A percentile compares a stretch with the other conserved stretches of the same genome.
Evolutionary conservation across 495 filamentous ascomycete genomes (phyloP).

Genomic region (Cercophora samala): DNA sequence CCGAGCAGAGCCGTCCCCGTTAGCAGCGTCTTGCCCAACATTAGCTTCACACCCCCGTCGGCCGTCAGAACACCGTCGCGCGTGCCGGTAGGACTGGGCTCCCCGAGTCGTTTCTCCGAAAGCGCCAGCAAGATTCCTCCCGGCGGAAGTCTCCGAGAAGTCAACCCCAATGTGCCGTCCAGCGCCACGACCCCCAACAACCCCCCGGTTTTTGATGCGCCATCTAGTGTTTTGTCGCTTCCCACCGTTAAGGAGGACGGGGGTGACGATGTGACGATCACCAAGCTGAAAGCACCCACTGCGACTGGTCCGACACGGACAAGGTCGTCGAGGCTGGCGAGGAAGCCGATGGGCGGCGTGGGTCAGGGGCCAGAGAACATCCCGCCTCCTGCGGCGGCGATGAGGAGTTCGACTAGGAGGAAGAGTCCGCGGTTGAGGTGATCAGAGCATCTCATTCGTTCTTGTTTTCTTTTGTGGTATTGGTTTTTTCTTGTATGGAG

Average conservation of each 20-base stretch:
- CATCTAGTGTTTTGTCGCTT: slow-evolving; percentile 30
- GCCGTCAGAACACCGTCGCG: background rate
- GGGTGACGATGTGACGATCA: slow-evolving; percentile 11
- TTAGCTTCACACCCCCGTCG: slow-evolving; percentile 22
- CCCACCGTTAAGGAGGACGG: slow-evolving; percentile 35
- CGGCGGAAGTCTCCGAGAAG: slow-evolving; percentile 39
- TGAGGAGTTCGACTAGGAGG: slow-evolving; percentile 47
- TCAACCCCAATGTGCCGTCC: slow-evolving; percentile 38
- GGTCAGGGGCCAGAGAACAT: slow-evolving; percentile 62
- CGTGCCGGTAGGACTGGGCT: background rate
- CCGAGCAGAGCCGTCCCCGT: slow-evolving; percentile 12
- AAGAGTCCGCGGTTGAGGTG: slow-evolving; percentile 42
- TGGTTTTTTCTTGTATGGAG: background rate
- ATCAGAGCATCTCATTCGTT: background rate
- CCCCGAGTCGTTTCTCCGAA: background rate
- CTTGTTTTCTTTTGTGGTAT: background rate
- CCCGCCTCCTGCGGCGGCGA: slow-evolving; percentile 42
- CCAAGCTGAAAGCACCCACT: background rate
- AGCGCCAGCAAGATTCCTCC: background rate
- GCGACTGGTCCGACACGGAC: slow-evolving; percentile 41
- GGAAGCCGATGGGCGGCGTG: slow-evolving; percentile 43
- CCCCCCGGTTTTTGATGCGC: slow-evolving; percentile 28
- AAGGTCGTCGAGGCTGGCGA: slow-evolving; percentile 40
- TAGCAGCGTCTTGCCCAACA: slow-evolving; percentile 37
- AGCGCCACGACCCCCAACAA: background rate